Evolutionary conservation across 78 protist species (phyloP).

Genomic region (Emiliania huxleyi): DNA sequence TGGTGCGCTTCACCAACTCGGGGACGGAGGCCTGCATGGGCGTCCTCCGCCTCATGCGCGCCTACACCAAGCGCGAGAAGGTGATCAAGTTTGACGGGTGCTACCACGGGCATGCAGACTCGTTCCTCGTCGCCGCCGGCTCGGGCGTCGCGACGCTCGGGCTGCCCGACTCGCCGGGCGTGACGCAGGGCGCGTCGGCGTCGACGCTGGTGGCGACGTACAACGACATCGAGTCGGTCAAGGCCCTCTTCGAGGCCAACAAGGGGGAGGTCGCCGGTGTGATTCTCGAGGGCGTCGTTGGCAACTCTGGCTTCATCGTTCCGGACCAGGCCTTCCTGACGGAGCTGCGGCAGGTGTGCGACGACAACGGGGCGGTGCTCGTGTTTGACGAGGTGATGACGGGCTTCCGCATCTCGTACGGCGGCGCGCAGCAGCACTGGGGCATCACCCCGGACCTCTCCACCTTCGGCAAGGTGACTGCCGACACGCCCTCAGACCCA

Average conservation of each 20-base stretch:
- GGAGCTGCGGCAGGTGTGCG: conserved; percentile 24
- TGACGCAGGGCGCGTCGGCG: conserved; percentile 29
- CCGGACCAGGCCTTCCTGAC: conserved; percentile 41
- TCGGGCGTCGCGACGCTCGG: conserved; percentile 63
- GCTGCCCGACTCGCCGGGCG: conserved; percentile 63
- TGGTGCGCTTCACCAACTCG: conserved; percentile 62
- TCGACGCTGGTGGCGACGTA: conserved; percentile 37
- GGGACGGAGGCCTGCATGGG: conserved; percentile 65
- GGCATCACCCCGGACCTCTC: conserved; percentile 59
- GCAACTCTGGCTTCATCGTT: conserved; percentile 54
- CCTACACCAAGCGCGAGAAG: conserved; percentile 61
- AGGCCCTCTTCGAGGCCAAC: conserved; percentile 48
- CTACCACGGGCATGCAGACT: conserved; percentile 54
- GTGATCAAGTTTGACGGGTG: conserved; percentile 65
- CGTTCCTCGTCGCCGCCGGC: conserved; percentile 61
- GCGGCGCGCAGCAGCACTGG: conserved; percentile 55
- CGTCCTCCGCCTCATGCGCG: conserved; percentile 53
- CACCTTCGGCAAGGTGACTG: conserved; percentile 49
- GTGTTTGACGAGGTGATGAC: conserved; percentile 61
- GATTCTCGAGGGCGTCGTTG: conserved; percentile 56
- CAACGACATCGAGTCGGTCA: conserved; percentile 49
- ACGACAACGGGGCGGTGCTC: conserved; percentile 30
- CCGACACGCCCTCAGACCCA: too few species aligned
- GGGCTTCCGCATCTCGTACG: conserved; percentile 62
- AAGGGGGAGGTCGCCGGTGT: conserved; percentile 52